phyloP scores from a whole-genome alignment of 352 stramenopile genomes.

The Globisporangium uncinulatum region DNA sequence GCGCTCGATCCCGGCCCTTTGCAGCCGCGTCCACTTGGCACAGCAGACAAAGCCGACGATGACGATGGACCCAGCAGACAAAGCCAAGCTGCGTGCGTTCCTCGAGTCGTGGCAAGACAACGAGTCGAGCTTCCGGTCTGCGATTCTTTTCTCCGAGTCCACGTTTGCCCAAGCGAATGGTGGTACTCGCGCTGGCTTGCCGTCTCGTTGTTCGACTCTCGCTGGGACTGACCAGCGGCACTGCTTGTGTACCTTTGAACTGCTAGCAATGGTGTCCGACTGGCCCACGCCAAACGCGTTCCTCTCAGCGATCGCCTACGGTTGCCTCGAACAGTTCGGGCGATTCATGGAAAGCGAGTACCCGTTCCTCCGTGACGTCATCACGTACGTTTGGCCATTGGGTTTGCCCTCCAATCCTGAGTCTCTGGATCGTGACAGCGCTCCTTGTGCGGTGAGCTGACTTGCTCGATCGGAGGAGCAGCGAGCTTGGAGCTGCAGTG shows the following conservation, averaged over 20 bases:
- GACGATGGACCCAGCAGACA: constrained; percentile 12
- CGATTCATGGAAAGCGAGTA: constrained; percentile 36
- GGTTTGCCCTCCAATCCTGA: neutral
- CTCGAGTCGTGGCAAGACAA: constrained; percentile 46
- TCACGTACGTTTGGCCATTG: constrained; percentile 10
- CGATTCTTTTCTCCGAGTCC: constrained; percentile 54
- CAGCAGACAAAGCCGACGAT: neutral
- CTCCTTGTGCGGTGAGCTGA: neutral
- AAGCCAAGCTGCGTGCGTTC: constrained; percentile 44
- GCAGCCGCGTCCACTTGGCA: constrained; percentile 3
- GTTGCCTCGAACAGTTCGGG: constrained; percentile 41
- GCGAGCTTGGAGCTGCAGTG: constrained; percentile 27
- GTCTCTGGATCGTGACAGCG: neutral
- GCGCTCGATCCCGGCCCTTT: constrained; percentile 4
- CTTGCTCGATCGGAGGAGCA: neutral
- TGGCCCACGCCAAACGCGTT: constrained; percentile 54
- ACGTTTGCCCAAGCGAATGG: constrained; percentile 56
- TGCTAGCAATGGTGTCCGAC: constrained; percentile 24
- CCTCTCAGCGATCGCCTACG: constrained; percentile 42
- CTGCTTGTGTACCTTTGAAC: neutral
- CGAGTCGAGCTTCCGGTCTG: constrained; percentile 44
- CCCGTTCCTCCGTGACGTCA: constrained; percentile 36
- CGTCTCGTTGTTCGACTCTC: neutral
- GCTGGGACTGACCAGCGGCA: neutral
- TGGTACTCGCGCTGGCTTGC: constrained; percentile 6